Percentiles rank a stretch among this genome's conserved stretches.
Conservation (phyloP, 371 early-diverging fungal genomes). For the Dinochytrium kinnereticum region DNA sequence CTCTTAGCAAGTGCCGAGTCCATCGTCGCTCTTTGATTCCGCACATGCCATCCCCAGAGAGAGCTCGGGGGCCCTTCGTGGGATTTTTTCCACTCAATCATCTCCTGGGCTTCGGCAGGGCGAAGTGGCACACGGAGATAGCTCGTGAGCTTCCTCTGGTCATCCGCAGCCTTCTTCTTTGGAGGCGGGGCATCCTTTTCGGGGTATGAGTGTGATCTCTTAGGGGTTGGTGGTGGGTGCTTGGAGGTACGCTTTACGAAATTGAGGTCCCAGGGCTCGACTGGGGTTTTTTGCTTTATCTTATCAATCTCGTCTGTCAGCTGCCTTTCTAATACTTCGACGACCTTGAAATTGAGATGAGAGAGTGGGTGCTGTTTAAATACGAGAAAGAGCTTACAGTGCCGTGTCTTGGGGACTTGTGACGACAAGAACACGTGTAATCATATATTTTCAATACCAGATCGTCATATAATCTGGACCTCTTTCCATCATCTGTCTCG, state of each 20-base stretch:
- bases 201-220: background rate
- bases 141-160: background rate
- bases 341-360: background rate
- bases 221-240: background rate
- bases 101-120: background rate
- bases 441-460: too few relatives aligned
- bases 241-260: background rate
- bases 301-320: background rate
- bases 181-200: background rate
- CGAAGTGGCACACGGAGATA: background rate
- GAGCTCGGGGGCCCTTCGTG: background rate
- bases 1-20: background rate
- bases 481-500: background rate
- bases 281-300: background rate
- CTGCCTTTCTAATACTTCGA: background rate
- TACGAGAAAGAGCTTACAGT: too few relatives aligned
- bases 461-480: too few relatives aligned
- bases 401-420: too few relatives aligned
- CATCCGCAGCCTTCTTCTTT: background rate
- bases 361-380: too few relatives aligned
- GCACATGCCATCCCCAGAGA: slow-evolving; percentile 2
- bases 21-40: background rate
- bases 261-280: background rate
- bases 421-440: too few relatives aligned
- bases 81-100: background rate